Conservation (phyloP, 78 protist species). For the Cavenderia fasciculata region DNA sequence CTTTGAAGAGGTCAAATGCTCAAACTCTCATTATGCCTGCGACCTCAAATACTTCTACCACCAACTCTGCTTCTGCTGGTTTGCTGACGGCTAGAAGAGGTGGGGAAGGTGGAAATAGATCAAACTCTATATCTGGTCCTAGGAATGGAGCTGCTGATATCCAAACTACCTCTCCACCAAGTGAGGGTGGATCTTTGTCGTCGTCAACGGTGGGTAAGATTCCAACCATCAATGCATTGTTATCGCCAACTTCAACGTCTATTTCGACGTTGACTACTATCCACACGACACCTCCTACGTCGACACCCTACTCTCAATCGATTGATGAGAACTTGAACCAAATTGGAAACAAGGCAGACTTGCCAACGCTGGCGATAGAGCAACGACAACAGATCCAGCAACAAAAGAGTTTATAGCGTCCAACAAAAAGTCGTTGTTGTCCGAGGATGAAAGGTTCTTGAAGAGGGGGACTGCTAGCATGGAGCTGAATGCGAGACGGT, state of each 20-base stretch:
- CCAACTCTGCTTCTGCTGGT: too few relatives aligned
- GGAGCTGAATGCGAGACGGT: too few relatives aligned
- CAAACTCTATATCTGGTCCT: neutral
- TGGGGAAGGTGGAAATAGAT: neutral
- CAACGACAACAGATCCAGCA: neutral
- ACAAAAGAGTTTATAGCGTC: neutral
- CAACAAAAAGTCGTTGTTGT: too few relatives aligned
- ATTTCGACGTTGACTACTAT: neutral
- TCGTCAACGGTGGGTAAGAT: neutral
- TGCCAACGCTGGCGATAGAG: neutral
- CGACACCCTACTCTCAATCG: neutral
- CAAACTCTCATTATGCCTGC: neutral
- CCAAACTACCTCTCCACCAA: too few relatives aligned
- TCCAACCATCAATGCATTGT: neutral
- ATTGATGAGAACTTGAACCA: neutral
- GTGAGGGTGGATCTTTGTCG: neutral
- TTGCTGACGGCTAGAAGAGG: too few relatives aligned
- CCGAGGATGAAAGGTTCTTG: neutral
- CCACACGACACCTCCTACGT: constrained; percentile 14
- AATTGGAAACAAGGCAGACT: too few relatives aligned
- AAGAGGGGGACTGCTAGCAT: too few relatives aligned
- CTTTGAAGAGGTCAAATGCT: constrained; percentile 2
- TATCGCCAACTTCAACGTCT: neutral
- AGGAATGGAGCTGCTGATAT: too few relatives aligned
- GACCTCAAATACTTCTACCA: too few relatives aligned